Evolutionary conservation across 768 basidiomycete species (phyloP).

Genomic region (Kwoniella bestiolae): DNA sequence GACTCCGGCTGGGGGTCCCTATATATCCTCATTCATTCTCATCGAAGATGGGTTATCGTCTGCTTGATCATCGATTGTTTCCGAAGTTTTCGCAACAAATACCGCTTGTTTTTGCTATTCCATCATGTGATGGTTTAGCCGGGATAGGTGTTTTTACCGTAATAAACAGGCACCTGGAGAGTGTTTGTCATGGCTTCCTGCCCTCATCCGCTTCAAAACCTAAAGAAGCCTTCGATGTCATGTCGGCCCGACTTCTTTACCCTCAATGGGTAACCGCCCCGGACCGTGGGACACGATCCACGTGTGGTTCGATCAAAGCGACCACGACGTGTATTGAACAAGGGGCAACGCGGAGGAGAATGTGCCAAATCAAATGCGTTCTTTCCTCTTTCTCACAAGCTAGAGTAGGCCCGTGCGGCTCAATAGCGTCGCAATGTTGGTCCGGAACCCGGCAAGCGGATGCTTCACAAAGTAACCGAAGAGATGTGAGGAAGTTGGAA

Average conservation of each 20-base stretch:
- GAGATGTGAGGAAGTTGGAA: too few relatives aligned
- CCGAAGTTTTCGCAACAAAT: neutral
- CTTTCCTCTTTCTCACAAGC: neutral
- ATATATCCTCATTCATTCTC: neutral
- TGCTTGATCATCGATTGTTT: neutral
- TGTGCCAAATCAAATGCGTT: neutral
- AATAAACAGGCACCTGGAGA: neutral
- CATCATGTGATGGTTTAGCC: neutral
- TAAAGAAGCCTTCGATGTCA: neutral
- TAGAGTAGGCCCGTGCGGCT: neutral
- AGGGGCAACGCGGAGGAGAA: neutral
- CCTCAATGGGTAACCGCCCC: neutral
- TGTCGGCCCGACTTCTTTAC: neutral
- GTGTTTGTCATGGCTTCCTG: neutral
- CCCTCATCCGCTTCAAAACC: neutral
- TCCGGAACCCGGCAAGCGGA: neutral
- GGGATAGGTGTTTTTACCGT: neutral
- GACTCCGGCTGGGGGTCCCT: constrained; percentile 8
- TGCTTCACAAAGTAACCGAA: neutral
- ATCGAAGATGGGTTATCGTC: too few relatives aligned
- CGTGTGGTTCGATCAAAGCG: neutral
- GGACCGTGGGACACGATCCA: neutral
- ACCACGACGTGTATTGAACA: neutral
- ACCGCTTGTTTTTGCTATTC: neutral
- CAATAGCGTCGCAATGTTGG: neutral